Evolutionary conservation across 139 green algal genomes (phyloP).

Genomic region (Coccomyxa sp.): DNA sequence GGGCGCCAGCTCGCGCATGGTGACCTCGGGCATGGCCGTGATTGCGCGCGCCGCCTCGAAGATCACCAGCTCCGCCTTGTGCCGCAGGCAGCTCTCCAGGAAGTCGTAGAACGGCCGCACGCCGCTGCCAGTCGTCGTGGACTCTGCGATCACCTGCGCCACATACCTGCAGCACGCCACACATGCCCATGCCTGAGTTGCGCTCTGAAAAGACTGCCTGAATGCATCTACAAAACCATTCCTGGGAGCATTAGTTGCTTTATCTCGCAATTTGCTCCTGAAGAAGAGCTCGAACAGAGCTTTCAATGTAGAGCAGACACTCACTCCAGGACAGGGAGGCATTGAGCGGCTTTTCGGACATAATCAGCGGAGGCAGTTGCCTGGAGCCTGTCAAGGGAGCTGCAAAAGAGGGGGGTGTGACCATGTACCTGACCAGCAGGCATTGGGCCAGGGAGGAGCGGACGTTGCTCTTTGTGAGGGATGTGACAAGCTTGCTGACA

Average conservation of each 20-base stretch:
- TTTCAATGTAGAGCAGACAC: too few relatives aligned
- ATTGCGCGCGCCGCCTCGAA: constrained; percentile 96
- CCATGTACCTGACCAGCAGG: constrained; percentile 87
- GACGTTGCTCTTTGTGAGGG: constrained; percentile 71
- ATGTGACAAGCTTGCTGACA: constrained; percentile 95
- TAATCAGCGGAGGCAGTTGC: too few relatives aligned
- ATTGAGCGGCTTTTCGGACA: too few relatives aligned
- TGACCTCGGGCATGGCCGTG: constrained; percentile 85
- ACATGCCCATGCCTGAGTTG: too few relatives aligned
- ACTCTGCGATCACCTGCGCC: constrained; percentile 57
- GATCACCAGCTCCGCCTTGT: constrained; percentile 79
- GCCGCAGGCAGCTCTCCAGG: constrained; percentile 91
- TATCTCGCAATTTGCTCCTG: too few relatives aligned
- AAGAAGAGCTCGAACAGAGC: too few relatives aligned
- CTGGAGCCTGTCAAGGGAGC: too few relatives aligned
- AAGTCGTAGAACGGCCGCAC: constrained; percentile 95
- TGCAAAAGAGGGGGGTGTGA: background rate
- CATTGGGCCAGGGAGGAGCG: constrained; percentile 93
- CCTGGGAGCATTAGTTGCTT: too few relatives aligned
- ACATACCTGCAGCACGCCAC: background rate
- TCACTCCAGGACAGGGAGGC: too few relatives aligned
- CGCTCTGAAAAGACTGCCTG: too few relatives aligned
- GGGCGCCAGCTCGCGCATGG: constrained; percentile 83
- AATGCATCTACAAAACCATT: too few relatives aligned
- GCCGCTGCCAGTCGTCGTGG: constrained; percentile 10